These are phyloP conservation scores for Wickerhamomyces strasburgensis DNA, from an alignment of 805 yeast species.

Conservation along the genomic window DNA sequence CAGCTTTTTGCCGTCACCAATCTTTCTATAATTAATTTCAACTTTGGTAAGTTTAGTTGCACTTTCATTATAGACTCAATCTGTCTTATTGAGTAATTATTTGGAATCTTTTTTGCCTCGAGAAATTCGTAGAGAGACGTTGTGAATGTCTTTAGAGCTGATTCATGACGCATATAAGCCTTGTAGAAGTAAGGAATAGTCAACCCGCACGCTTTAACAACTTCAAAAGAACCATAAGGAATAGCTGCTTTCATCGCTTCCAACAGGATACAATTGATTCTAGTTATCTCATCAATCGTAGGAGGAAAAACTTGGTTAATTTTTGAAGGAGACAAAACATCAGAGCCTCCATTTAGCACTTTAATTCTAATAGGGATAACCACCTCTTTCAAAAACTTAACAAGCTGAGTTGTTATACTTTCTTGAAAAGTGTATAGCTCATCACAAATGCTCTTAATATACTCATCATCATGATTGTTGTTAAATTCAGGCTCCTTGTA, in stretches of 20 bases:
- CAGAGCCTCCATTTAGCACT: constrained; percentile 52
- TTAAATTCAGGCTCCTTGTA: constrained; percentile 54
- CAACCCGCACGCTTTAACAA: constrained; percentile 73
- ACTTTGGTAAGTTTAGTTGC: constrained; percentile 63
- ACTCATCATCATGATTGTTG: constrained; percentile 27
- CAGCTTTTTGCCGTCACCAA: constrained; percentile 46
- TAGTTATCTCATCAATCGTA: constrained; percentile 87
- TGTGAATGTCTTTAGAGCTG: constrained; percentile 70
- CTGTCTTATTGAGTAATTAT: constrained; percentile 42
- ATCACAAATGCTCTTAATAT: constrained; percentile 49
- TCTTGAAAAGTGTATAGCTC: constrained; percentile 73
- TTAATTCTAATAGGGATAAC: constrained; percentile 72
- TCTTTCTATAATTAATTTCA: constrained; percentile 65
- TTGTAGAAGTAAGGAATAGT: constrained; percentile 88
- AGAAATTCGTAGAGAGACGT: constrained; percentile 39
- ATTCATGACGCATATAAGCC: constrained; percentile 91
- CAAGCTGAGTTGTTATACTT: constrained; percentile 60
- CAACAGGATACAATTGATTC: constrained; percentile 80
- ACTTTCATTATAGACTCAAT: constrained; percentile 62
- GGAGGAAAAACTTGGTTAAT: constrained; percentile 87
- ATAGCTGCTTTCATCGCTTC: constrained; percentile 67
- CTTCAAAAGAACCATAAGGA: constrained; percentile 68
- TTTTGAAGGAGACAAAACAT: constrained; percentile 53
- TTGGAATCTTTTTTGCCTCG: constrained; percentile 28
- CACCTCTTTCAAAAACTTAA: constrained; percentile 70